phyloP scores from a whole-genome alignment of 768 basidiomycete species.

The Boletus huronensis region DNA sequence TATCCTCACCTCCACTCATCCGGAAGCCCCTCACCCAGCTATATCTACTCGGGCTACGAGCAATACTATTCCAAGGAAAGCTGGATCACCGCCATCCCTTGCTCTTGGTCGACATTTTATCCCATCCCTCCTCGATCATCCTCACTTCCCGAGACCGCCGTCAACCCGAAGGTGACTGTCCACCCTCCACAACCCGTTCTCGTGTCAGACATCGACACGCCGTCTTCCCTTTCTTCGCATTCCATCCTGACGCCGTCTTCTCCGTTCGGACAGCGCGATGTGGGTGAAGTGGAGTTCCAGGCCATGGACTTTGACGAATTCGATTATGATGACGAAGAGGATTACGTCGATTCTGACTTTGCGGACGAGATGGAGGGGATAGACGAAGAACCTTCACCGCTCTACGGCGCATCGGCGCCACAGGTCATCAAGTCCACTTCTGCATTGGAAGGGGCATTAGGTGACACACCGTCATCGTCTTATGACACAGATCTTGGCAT shows the following conservation, averaged over 20 bases:
- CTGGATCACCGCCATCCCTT: constrained; percentile 10
- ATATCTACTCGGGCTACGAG: constrained; percentile 24
- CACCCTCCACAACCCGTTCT: constrained; percentile 20
- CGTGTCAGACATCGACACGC: constrained; percentile 29
- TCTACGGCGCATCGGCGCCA: constrained; percentile 21
- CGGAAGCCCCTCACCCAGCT: constrained; percentile 19
- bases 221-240: constrained; percentile 31
- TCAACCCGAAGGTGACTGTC: constrained; percentile 31
- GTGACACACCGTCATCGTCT: constrained; percentile 19
- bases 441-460: constrained; percentile 31
- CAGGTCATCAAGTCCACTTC: constrained; percentile 32
- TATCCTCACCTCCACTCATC: constrained; percentile 23
- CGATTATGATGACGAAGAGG: constrained; percentile 32
- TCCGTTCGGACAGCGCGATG: constrained; percentile 23
- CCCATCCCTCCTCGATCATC: constrained; percentile 14
- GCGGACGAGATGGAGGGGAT: constrained; percentile 32
- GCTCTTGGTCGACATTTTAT: constrained; percentile 22
- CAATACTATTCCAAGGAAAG: constrained; percentile 22
- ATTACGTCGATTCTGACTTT: constrained; percentile 31
- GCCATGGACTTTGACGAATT: constrained; percentile 32
- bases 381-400: constrained; percentile 19
- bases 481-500: constrained; percentile 6
- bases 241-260: constrained; percentile 32
- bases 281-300: constrained; percentile 8
- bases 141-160: constrained; percentile 10